Evolutionary conservation across 345 rosid genomes (phyloP), one percentile per base, ranked within the genome.

Genomic region (Passiflora organensis): DNA sequence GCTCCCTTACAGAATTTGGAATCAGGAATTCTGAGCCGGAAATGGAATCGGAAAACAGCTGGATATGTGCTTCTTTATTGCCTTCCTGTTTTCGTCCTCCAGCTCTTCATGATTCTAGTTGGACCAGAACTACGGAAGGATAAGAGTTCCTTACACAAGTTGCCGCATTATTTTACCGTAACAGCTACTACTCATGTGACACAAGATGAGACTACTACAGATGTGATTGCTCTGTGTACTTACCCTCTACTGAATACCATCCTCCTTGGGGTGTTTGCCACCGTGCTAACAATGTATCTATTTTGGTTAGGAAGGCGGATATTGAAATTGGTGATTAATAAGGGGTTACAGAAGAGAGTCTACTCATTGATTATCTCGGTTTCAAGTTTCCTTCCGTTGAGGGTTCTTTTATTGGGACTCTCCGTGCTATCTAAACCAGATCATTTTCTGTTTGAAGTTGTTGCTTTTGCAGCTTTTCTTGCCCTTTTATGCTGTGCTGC

Each of bases 251-350:
- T 86, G 70, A 86, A 88, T 70, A 89, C 96, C 19, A 79, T 93
- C 58, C 62, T 89, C 55, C 85, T 80, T n/a, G 99, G 95, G 60
- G 67, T 93, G 56, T 89, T 86, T 65, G 79, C 82, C 25, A 56
- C 81, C 43, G 41, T 82, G 67, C 67, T 89, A 63, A 82, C 97
- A 22, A 49, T 67, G 49, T 93, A 89, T 76, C 72, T 93, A 70
- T 89, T 83, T 77, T 89, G 91, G 91, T 82, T 89, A 51, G 99
- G 99, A 55, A 76, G 95, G 66, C 89, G 68, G 71, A 85, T 93
- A 67, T 65, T 89, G 75, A 80, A 78, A 63, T 63, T 89, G 74
- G 99, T 93, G 39, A 87, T 93, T 66, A 93, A 93, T 58, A 89
- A 82, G 82, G 87, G 96, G 65, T 60, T 93, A 74, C 88, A 83